phyloP scores from a whole-genome alignment of 2,329 filamentous ascomycete species.

The Paecilomyces sp. region DNA sequence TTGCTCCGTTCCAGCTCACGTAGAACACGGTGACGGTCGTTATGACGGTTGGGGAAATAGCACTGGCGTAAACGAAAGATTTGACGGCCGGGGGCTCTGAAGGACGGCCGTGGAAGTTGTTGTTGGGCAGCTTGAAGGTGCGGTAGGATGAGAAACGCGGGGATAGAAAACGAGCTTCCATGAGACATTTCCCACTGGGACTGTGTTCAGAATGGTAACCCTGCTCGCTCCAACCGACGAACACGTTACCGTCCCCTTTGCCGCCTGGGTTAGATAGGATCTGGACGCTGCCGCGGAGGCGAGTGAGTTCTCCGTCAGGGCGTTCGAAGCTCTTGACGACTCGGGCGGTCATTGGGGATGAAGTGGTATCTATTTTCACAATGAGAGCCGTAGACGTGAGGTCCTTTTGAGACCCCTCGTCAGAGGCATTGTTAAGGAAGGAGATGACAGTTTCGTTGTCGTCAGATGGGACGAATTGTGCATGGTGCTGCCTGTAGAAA shows the following conservation, averaged over 20 bases:
- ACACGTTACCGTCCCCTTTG: slow-evolving; percentile 18
- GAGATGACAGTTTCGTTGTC: slow-evolving; percentile 22
- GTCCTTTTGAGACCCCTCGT: slow-evolving; percentile 22
- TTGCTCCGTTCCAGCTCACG: slow-evolving; percentile 44
- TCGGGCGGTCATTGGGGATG: slow-evolving; percentile 19
- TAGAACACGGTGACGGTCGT: slow-evolving; percentile 16
- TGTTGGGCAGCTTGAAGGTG: slow-evolving; percentile 24
- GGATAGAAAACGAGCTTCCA: slow-evolving; percentile 29
- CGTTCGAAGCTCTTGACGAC: slow-evolving; percentile 23
- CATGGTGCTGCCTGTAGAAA: slow-evolving; percentile 33
- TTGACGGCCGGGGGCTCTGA: slow-evolving; percentile 23
- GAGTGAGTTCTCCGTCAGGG: slow-evolving; percentile 26
- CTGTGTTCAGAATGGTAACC: slow-evolving; percentile 31
- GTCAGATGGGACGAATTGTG: slow-evolving; percentile 23
- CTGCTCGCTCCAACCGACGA: slow-evolving; percentile 29
- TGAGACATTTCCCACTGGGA: slow-evolving; percentile 24
- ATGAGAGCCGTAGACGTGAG: slow-evolving; percentile 21
- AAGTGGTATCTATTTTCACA: slow-evolving; percentile 21
- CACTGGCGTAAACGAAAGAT: slow-evolving; percentile 18
- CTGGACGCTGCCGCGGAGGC: slow-evolving; percentile 29
- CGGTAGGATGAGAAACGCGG: slow-evolving; percentile 32
- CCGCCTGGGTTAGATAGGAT: slow-evolving; percentile 21
- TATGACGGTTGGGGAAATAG: not conserved
- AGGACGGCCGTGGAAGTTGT: slow-evolving; percentile 28
- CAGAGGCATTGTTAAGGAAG: slow-evolving; percentile 28